A percentile compares a stretch with the other conserved stretches of the same genome.
Evolutionary conservation across 1,284 basidiomycete genomes (phyloP).

Genomic region (Thelephora terrestris): DNA sequence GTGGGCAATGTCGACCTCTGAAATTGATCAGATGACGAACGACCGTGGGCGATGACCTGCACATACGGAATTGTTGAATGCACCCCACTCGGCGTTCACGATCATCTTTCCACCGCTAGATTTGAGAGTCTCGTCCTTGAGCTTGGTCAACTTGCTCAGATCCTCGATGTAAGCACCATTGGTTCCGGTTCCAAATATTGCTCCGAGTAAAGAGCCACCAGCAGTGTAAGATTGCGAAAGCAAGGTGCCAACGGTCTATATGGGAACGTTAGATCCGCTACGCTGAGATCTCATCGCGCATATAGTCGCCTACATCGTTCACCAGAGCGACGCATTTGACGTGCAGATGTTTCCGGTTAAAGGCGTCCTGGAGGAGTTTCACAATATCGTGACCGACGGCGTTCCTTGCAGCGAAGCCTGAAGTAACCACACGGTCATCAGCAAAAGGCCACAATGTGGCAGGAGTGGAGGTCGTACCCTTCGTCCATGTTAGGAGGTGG

Average conservation of each 20-base stretch:
- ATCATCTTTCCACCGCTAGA: slow-evolving; percentile 76
- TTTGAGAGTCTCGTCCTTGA: slow-evolving; percentile 51
- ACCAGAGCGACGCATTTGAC: slow-evolving; percentile 92
- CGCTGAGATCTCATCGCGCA: background rate
- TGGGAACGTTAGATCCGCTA: background rate
- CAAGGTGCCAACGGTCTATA: slow-evolving; percentile 87
- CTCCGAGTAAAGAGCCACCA: slow-evolving; percentile 82
- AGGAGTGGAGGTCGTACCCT: slow-evolving; percentile 30
- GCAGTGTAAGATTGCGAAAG: slow-evolving; percentile 87
- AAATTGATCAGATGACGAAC: background rate
- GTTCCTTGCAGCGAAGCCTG: slow-evolving; percentile 76
- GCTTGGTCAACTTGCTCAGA: slow-evolving; percentile 76
- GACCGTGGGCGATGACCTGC: slow-evolving; percentile 4
- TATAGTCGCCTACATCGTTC: slow-evolving; percentile 68
- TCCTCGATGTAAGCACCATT: slow-evolving; percentile 96
- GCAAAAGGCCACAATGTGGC: background rate
- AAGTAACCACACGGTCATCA: background rate
- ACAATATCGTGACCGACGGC: slow-evolving; percentile 92
- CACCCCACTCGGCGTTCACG: slow-evolving; percentile 97
- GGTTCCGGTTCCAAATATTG: slow-evolving; percentile 96
- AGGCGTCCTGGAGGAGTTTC: slow-evolving; percentile 84
- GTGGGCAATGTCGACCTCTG: slow-evolving; percentile 81
- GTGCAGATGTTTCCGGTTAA: slow-evolving; percentile 89
- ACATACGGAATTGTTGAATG: slow-evolving; percentile 81
- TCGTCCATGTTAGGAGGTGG: slow-evolving; percentile 93